Evolutionary conservation across 345 rosid genomes (phyloP).

Genomic region (Triadica sebifera): DNA sequence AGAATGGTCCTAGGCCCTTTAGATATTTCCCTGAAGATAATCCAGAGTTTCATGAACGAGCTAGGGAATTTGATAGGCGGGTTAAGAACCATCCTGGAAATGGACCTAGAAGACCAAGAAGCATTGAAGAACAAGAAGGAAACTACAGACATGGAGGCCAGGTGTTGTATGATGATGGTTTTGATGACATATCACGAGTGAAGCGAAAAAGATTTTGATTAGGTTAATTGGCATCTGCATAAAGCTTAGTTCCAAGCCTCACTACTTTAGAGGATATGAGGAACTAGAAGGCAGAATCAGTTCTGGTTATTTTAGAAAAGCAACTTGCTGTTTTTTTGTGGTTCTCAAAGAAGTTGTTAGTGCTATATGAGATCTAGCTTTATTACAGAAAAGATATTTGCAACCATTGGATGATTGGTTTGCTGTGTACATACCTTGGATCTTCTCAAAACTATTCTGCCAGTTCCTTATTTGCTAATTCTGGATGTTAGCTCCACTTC

Average conservation of each 20-base stretch:
- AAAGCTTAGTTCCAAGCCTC: constrained; percentile 22
- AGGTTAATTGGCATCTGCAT: constrained; percentile 17
- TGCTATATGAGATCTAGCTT: constrained; percentile 6
- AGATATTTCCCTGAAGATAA: constrained; percentile 49
- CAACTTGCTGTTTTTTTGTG: constrained; percentile 3
- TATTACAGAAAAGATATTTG: constrained; percentile 13
- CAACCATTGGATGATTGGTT: constrained; percentile 17
- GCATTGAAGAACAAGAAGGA: constrained; percentile 60
- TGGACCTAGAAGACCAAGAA: constrained; percentile 52
- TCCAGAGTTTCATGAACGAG: constrained; percentile 45
- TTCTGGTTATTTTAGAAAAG: constrained; percentile 1
- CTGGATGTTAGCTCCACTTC: constrained; percentile 24
- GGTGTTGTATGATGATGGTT: constrained; percentile 48
- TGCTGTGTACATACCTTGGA: constrained; percentile 24
- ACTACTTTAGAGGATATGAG: constrained; percentile 5
- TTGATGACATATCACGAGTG: constrained; percentile 46
- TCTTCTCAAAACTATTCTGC: constrained; percentile 15
- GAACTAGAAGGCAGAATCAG: constrained; percentile 9
- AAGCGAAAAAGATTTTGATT: constrained; percentile 63
- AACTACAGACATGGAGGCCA: constrained; percentile 52
- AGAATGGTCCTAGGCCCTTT: constrained; percentile 52
- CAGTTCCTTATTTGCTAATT: constrained; percentile 19
- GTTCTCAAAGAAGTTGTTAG: constrained; percentile 11
- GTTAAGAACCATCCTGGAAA: constrained; percentile 51
- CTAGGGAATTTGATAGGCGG: constrained; percentile 58